These are phyloP conservation scores for Giardia muris DNA, from an alignment of 208 protist genomes.

Conservation along the genomic window DNA sequence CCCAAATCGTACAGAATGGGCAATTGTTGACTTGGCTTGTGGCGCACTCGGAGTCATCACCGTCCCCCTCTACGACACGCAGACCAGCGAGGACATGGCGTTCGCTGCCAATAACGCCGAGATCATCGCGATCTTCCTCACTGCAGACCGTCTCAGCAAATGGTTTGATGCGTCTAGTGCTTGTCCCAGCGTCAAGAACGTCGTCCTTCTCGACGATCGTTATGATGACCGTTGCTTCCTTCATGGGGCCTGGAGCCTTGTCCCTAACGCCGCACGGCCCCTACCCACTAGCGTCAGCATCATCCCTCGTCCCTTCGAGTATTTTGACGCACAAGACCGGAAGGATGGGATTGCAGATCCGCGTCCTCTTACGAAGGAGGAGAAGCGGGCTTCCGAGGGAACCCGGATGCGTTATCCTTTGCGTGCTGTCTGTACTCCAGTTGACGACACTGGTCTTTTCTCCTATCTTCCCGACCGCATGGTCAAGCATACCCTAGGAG, in stretches of 20 bases:
- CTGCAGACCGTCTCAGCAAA: neutral
- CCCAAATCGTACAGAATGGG: conserved; percentile 33
- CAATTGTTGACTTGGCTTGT: conserved; percentile 35
- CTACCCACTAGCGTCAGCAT: neutral
- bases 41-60: conserved; percentile 6
- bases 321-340: neutral
- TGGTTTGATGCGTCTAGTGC: neutral
- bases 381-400: neutral
- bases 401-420: neutral
- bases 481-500: neutral
- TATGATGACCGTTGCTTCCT: neutral
- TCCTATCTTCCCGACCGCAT: neutral
- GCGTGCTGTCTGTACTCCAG: neutral
- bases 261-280: neutral
- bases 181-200: neutral
- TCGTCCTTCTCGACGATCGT: conserved; percentile 32
- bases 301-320: too few relatives aligned
- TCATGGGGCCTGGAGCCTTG: neutral
- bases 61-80: conserved; percentile 36
- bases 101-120: conserved; percentile 21
- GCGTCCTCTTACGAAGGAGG: neutral
- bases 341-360: neutral
- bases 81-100: neutral
- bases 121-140: neutral
- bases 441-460: neutral